Base-by-base conservation (phyloP, 805 yeast species). In the Suhomyces faveliae region DNA sequence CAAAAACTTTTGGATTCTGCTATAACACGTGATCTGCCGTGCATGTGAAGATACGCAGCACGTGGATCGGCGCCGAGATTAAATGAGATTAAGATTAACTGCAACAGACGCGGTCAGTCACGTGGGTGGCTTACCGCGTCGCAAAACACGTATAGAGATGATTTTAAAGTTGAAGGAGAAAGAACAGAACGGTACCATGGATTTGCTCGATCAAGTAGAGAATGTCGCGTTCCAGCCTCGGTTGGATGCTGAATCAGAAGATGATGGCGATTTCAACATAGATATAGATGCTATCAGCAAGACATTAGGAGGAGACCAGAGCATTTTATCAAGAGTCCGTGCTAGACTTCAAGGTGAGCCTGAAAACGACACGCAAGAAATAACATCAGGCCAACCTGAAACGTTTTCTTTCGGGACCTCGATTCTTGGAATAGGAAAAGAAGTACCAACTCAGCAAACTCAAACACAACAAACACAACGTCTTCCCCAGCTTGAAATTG, bases 201-300 rank as follows among this genome's bases (percentile, higher is more conserved):
- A 51, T 40, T 49, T 51, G 35, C 38, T 51, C 12, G 51, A 51
- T 25, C 43, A 43, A 15, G 40, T 51, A 17, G 55, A 51, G 23
- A 51, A 47, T 37, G 47, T 44, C 12, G 20, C 46, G 35, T 40
- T 42, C 27, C 46, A 42, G 25, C 29, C 33, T 33, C 39, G 43
- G 11, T 10, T 35, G 19, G 40, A 24, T 8, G 24, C 46, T 8
- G 50, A 47, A n/a, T 42, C 43, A 3, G 50, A 47, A 20, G 19
- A 11, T 5, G 50, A 47, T 12, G 20, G 27, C 13, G 21, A 13
- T 12, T 23, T 48, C 23, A 33, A 43, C 17, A 30, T 48, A 19
- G 47, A 48, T 29, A 19, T 48, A 13, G 43, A 29, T 13, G 37
- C 51, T 23, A 39, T 48, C 24, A 20, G 45, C 29, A 43, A 43